phyloP scores from a whole-genome alignment of 2,329 filamentous ascomycete genomes.

The Thelonectria olida region DNA sequence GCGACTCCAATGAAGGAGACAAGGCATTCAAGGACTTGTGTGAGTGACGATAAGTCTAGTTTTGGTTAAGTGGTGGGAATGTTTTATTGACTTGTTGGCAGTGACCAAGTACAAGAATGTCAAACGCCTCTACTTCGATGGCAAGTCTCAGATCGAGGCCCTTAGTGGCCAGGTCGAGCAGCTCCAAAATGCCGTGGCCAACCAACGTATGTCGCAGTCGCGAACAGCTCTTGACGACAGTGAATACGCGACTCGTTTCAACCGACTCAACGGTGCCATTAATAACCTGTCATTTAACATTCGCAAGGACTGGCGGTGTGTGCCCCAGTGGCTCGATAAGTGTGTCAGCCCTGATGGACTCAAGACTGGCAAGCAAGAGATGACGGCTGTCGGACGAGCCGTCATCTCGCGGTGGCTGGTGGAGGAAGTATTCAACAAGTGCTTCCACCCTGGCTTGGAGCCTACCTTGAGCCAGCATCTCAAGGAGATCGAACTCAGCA shows the following conservation, averaged over 20 bases:
- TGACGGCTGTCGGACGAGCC: conserved; percentile 93
- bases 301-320: conserved; percentile 87
- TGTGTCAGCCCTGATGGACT: conserved; percentile 88
- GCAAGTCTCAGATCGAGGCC: conserved; percentile 89
- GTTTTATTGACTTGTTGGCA: conserved; percentile 50
- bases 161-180: conserved; percentile 90
- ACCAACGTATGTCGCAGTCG: conserved; percentile 93
- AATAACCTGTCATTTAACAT: conserved; percentile 96
- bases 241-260: conserved; percentile 90
- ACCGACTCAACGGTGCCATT: conserved; percentile 90
- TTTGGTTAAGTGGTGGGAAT: too few relatives aligned
- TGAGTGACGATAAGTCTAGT: conserved; percentile 46
- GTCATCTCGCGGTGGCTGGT: conserved; percentile 90
- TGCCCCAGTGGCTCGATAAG: conserved; percentile 82
- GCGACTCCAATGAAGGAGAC: conserved; percentile 57
- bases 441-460: conserved; percentile 91
- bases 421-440: conserved; percentile 89
- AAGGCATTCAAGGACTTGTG: conserved; percentile 67
- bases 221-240: conserved; percentile 94
- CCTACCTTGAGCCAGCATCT: conserved; percentile 77
- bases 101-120: conserved; percentile 98
- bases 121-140: conserved; percentile 97
- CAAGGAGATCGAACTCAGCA: conserved; percentile 88
- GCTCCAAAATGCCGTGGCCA: conserved; percentile 95
- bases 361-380: conserved; percentile 91